Base-by-base conservation (phyloP, 1,139 yeast species). In the Meyerozyma elateridarum region DNA sequence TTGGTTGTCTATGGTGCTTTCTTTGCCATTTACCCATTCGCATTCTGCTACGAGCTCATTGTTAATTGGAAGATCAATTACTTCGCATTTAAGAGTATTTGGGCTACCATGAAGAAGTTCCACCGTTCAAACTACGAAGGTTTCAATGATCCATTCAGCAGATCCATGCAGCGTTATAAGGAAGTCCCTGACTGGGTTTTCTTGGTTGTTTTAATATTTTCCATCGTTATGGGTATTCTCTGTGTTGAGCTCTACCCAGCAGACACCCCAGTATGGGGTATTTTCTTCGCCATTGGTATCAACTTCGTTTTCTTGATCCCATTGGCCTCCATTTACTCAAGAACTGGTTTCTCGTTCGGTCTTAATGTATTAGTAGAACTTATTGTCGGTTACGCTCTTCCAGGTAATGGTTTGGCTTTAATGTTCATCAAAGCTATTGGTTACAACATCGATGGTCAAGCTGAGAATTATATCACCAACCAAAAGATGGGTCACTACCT, bases 401-500 rank as follows among this genome's bases (percentile, higher is more conserved):
- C 82, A 19, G 82, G 82, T 31, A 76, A 77, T 35, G 80, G 79
- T 28, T 56, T 65, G 31, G 84, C 84, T 2, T 54, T 76, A 40
- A 76, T 72, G 69, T 65, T 73, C 20, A 56, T 76, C 40, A 77
- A 78, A 48, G 76, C 79, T 1, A 64, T 65, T 38, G 84, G 83
- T 19, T 69, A 68, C 44, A 76, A 75, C 47, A 74, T 76, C 41
- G 74, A 70, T 52, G 73, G 72, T 2, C 84, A 77, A 53, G 80
- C 83, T n/a, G 75, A 74, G 31, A 64, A 61, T 46, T 78, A 70
- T 52, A 60, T 76, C 31, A 49, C 70, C 5, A 73, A 74, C 45
- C 75, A 74, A 53, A 79, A 78, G 50, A 48, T 69, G 61, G 83
- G 74, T 3, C 85, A 77, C 52, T 79, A 79, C 48, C 59, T 72